Evolutionary conservation across 225 moss, liverwort and hornwort genomes (phyloP), one percentile per base, ranked within the genome.

Genomic region (Anthoceros angustus): DNA sequence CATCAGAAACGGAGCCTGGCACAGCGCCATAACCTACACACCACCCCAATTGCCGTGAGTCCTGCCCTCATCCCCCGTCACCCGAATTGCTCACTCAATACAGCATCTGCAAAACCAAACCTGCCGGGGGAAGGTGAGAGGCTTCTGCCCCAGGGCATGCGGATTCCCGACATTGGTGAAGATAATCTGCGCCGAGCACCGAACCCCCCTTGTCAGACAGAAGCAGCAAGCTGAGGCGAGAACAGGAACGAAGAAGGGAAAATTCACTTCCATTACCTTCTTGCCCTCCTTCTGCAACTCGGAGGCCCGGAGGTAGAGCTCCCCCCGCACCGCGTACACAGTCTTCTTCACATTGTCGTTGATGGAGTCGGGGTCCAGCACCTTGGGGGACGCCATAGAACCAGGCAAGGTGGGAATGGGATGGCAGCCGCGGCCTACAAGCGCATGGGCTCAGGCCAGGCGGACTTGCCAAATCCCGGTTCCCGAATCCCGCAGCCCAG

Each of bases 91-190:
- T 20, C 26, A n/a, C 26, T 25, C 20, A 26, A 42, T 8, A 21
- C 41, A 43, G 4, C 20, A 66, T 21, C 0, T 14, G 63, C 42
- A 25, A 18, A 24, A 12, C 7, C 41, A 12, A 45, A 93, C 92
- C 92, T 93, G 86, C 43, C 93, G 85, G 26, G 89, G 89, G 67
- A 93, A 93, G 23, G 89, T 89, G 43, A 93, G 79, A 5, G 93
- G 93, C 78, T 87, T 93, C 72, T 93, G 93, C 9, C 93, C 93
- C 68, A 93, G 80, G 42, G 93, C 93, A 64, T 93, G 93, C 10
- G 93, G 93, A 42, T 93, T 93, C 70, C 93, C 93, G 40, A 93
- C 93, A 80, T 93, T 93, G 12, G 93, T 93, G 76, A 93, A 93
- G 63, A 84, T 73, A 55, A 93, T 93, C 92, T 93, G 83, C 18